These are phyloP conservation scores for Linnemannia elongata DNA, from an alignment of 192 early-diverging fungal genomes.

Conservation along the genomic window DNA sequence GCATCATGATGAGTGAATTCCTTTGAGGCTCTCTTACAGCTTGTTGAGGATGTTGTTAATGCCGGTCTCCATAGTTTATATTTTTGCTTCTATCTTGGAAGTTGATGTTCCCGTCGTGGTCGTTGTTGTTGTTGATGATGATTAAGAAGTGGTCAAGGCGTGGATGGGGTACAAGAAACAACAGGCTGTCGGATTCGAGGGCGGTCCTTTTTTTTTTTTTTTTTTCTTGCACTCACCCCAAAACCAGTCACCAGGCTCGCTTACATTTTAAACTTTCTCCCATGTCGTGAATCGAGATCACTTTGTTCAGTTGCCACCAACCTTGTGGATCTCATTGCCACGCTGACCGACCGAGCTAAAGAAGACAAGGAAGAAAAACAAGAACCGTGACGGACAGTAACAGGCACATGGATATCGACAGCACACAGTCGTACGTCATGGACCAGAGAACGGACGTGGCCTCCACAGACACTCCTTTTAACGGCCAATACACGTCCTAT, in stretches of 20 bases:
- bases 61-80: conserved; percentile 46
- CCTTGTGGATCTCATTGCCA: not conserved
- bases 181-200: not conserved
- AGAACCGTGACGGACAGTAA: not conserved
- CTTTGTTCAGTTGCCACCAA: not conserved
- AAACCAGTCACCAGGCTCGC: not conserved
- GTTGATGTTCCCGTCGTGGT: not conserved
- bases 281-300: not conserved
- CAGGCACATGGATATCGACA: not conserved
- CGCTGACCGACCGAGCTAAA: not conserved
- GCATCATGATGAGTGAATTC: not conserved
- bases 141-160: not conserved
- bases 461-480: not conserved
- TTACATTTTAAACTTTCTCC: not conserved
- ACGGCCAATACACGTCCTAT: not conserved
- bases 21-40: conserved; percentile 21
- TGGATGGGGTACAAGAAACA: not conserved
- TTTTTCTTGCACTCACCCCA: not conserved
- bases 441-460: not conserved
- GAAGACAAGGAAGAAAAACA: not conserved
- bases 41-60: conserved; percentile 56
- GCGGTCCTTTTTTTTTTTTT: not conserved
- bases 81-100: not conserved
- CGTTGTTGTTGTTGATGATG: not conserved
- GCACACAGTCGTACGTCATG: not conserved